These are phyloP conservation scores for Teratosphaeria gauchensis DNA, from an alignment of 2,329 filamentous ascomycete genomes.

Conservation along the genomic window DNA sequence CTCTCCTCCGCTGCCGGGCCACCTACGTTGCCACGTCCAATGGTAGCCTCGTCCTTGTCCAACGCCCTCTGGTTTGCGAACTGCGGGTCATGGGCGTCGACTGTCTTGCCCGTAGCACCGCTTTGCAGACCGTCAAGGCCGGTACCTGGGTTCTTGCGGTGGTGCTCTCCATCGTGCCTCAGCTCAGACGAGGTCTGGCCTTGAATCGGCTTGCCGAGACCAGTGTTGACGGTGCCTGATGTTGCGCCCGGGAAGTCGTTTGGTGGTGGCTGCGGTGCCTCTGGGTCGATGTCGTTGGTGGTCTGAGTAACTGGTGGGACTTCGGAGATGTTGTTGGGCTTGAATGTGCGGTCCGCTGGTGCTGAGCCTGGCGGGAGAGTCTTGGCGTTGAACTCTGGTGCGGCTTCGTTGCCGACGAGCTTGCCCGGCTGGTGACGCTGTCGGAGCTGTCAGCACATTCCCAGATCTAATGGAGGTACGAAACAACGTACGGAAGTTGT, in stretches of 20 bases:
- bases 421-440: slow-evolving; percentile 54
- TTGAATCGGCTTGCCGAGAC: slow-evolving; percentile 42
- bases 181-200: slow-evolving; percentile 42
- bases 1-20: slow-evolving; percentile 27
- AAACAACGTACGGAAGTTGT: slow-evolving; percentile 41
- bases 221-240: slow-evolving; percentile 44
- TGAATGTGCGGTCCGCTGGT: slow-evolving; percentile 39
- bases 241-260: slow-evolving; percentile 42
- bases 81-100: slow-evolving; percentile 26
- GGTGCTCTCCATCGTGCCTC: slow-evolving; percentile 35
- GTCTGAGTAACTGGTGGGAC: slow-evolving; percentile 34
- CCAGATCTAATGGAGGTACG: neutral
- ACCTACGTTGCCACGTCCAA: slow-evolving; percentile 26
- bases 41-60: slow-evolving; percentile 25
- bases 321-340: slow-evolving; percentile 32
- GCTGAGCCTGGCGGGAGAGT: slow-evolving; percentile 54
- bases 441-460: neutral
- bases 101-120: slow-evolving; percentile 2
- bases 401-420: slow-evolving; percentile 49
- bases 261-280: slow-evolving; percentile 34
- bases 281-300: slow-evolving; percentile 29
- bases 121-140: slow-evolving; percentile 6
- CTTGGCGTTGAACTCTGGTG: slow-evolving; percentile 55
- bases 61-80: slow-evolving; percentile 30
- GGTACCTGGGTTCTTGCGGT: slow-evolving; percentile 30